Base-by-base conservation (phyloP, 1,284 basidiomycete genomes). In the Apiotrichum sp. region DNA sequence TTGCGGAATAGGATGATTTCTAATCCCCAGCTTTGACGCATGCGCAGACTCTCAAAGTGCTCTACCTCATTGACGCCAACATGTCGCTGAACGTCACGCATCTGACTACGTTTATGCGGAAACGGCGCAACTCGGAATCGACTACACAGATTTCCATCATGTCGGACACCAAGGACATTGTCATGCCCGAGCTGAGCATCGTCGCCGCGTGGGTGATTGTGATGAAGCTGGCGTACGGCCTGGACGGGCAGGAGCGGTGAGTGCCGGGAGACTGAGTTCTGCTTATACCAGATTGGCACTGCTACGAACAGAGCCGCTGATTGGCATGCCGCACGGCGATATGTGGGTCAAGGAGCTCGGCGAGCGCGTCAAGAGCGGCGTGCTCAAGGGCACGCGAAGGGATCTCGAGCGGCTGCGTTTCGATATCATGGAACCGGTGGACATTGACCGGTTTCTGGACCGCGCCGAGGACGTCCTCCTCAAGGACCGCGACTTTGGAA, bases 191-290 rank as follows among this genome's bases (percentile, higher is more conserved):
- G 70, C 78, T 89, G 32, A 80, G 83, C 5, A 76, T 93, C 29
- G 76, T 84, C 47, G 84, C 83, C 1, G 80, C 80, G 6, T 81
- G 83, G 52, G 79, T 92, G 14, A 78, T 92, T 4, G 82, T 86
- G 34, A 78, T 92, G 69, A 93, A 92, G 75, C 78, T 93, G 77
- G 81, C 85, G 9, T 92, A 93, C 66, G 89, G 90, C 1, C 70
- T 93, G 34, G 89, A 92, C 71, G 87, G 84, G n/a, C 75, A 74
- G 58, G 60, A 68, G 48, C 81, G 87, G 87, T 84, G 63, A 51
- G 78, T 70, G 35, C 4, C 5, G 34, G 29, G 3, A 14, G 2
- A 3, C 2, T 11, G 57, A 38, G 7, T 55, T 47, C 51, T 52
- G 42, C 44, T 56, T 40, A 56, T 35, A 47, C 38, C 52, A 63